These are phyloP conservation scores for Polytolypa hystricis DNA, from an alignment of 2,329 filamentous ascomycete genomes.

Conservation along the genomic window DNA sequence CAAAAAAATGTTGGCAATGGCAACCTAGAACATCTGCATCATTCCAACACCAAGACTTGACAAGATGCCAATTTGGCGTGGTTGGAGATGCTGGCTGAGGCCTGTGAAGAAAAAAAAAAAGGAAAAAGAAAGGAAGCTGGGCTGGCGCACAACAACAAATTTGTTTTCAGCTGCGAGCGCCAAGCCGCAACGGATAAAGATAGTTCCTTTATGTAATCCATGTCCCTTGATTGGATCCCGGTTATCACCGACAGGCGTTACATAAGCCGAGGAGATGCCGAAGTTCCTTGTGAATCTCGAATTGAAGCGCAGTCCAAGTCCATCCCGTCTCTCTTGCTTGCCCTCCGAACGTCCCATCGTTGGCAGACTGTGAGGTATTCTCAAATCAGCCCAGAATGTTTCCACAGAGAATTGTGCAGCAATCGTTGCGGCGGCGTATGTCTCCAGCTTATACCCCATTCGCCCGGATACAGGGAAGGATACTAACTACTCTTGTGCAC, in stretches of 20 bases:
- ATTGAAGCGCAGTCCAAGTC: conserved; percentile 14
- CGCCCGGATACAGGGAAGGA: conserved; percentile 1
- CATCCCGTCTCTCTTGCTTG: background rate
- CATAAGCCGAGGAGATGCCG: conserved; percentile 37
- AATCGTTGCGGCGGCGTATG: conserved; percentile 39
- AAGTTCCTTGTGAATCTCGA: conserved; percentile 32
- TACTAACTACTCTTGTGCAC: conserved; percentile 19
- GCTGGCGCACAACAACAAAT: too few relatives aligned
- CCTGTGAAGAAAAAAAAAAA: conserved; percentile 19
- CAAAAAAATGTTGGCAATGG: conserved; percentile 24
- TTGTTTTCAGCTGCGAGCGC: too few relatives aligned
- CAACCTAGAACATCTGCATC: conserved; percentile 25
- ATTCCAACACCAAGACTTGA: conserved; percentile 18
- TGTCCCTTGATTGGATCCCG: conserved; percentile 23
- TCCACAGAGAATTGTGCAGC: conserved; percentile 37
- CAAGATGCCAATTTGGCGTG: conserved; percentile 7
- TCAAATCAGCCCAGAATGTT: conserved; percentile 28
- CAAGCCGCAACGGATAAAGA: conserved; percentile 25
- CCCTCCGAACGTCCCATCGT: too few relatives aligned
- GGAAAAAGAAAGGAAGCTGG: conserved; percentile 10
- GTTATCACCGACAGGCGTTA: conserved; percentile 13
- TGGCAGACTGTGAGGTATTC: too few relatives aligned
- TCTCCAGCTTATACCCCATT: conserved; percentile 7
- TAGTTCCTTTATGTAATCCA: conserved; percentile 29
- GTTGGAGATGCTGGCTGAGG: conserved; percentile 31